Base-by-base conservation (phyloP, 2,329 filamentous ascomycete genomes). In the Phialocephala subalpina region DNA sequence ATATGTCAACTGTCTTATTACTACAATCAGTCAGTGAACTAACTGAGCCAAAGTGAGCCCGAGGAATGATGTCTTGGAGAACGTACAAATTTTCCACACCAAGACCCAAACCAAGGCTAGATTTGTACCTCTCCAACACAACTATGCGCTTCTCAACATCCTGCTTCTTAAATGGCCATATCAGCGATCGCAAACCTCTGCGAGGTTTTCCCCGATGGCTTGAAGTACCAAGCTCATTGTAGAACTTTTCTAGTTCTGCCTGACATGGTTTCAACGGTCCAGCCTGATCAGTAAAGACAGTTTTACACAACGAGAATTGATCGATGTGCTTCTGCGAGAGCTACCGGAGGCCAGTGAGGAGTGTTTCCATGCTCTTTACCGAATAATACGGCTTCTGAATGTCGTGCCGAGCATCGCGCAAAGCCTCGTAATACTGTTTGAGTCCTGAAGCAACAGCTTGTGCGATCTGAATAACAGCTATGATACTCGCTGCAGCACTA, bases 101-200 rank as follows among this genome's bases (percentile, higher is more conserved):
- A 18, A 52, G 2, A 18, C 11, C 2, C 16, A 52, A 29, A 5
- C 7, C 12, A 2, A 66, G 14, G 25, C 45, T 59, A 20, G 58
- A 25, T 20, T 69, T 67, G 35, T 61, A 27, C 22, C 38, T 58
- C n/a, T 68, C 63, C 16, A 66, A 42, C 3, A 53, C 47, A n/a
- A 56, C 22, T 16, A 73, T 56, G 22, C 62, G 42, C 42, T 72
- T 72, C 33, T 68, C 56, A 11, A 73, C 62, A 6, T 71, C 64
- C 29, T 67, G 69, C 49, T 71, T 69, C 36, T 69, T 40, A 55
- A 73, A 71, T 14, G 69, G 72, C 70, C 69, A 73, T 58, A 58
- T 67, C 40, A 74, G 63, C 29, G 60, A 60, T 22, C 20, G 59
- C 18, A 57, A 5, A 33, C 25, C 16, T 52, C 29, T 52, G 11